Conservation (phyloP, 768 basidiomycete species). For the Lyophyllum shimeji region DNA sequence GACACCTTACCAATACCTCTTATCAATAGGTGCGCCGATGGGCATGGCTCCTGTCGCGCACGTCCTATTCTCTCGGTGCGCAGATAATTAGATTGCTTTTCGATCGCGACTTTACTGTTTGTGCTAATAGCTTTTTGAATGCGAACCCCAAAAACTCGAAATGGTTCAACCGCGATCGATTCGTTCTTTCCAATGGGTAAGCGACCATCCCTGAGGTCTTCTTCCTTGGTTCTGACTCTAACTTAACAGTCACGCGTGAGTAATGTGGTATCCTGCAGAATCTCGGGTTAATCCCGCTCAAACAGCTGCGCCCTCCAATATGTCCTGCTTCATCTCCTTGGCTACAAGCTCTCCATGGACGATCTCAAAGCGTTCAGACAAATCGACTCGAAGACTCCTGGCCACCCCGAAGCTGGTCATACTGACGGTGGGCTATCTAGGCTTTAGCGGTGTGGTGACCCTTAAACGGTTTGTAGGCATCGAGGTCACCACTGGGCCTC, state of each 20-base stretch:
- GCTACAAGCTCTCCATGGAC: slow-evolving; percentile 89
- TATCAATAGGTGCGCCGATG: slow-evolving; percentile 80
- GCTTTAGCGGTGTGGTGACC: background rate
- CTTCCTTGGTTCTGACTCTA: slow-evolving; percentile 12
- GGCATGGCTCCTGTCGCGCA: slow-evolving; percentile 88
- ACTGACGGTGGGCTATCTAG: slow-evolving; percentile 39
- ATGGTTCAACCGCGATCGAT: slow-evolving; percentile 97
- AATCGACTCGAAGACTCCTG: slow-evolving; percentile 85
- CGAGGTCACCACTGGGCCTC: slow-evolving; percentile 94
- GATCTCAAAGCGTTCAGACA: slow-evolving; percentile 95
- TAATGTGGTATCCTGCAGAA: slow-evolving; percentile 10
- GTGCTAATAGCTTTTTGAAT: slow-evolving; percentile 66
- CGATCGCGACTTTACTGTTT: slow-evolving; percentile 1
- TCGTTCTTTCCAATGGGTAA: slow-evolving; percentile 94
- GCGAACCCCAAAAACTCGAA: slow-evolving; percentile 87
- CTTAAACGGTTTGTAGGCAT: slow-evolving; percentile 42
- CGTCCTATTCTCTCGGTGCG: slow-evolving; percentile 74
- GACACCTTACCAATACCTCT: slow-evolving; percentile 3
- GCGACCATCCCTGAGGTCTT: slow-evolving; percentile 22
- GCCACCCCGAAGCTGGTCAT: slow-evolving; percentile 81
- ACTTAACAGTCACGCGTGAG: slow-evolving; percentile 69
- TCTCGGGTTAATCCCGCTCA: background rate
- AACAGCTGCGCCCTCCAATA: slow-evolving; percentile 91
- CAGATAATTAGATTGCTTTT: background rate
- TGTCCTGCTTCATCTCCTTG: slow-evolving; percentile 85